These are phyloP conservation scores for Daldinia grandis DNA, from an alignment of 495 filamentous ascomycete genomes.

Conservation along the genomic window DNA sequence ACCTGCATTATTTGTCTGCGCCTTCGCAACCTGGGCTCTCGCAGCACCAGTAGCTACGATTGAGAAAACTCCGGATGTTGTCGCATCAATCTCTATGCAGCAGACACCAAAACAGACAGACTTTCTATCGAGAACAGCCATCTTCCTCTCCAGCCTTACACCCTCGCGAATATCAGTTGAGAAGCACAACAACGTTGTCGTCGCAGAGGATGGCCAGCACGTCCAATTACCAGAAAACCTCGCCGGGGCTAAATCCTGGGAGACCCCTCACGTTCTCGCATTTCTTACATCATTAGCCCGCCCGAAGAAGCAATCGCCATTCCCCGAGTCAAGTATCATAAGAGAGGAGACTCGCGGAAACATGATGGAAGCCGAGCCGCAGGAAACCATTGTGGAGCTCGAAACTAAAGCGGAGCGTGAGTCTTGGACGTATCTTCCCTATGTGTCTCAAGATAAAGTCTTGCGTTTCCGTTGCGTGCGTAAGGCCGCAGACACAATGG, in stretches of 20 bases:
- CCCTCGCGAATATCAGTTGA: conserved; percentile 22
- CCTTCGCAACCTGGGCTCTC: conserved; percentile 27
- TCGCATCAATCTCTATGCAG: conserved; percentile 14
- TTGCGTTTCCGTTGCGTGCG: conserved; percentile 41
- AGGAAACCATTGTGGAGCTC: conserved; percentile 43
- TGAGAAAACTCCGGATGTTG: conserved; percentile 17
- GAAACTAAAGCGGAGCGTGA: conserved; percentile 41
- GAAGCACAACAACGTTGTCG: conserved; percentile 22
- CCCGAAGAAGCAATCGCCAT: conserved; percentile 37
- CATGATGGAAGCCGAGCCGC: conserved; percentile 34
- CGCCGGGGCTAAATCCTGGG: conserved; percentile 33
- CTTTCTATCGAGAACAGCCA: not conserved
- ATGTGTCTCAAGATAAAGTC: conserved; percentile 33
- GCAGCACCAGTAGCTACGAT: conserved; percentile 31
- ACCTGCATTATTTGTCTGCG: conserved; percentile 22
- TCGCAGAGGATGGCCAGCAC: conserved; percentile 31
- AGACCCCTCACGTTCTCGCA: conserved; percentile 36
- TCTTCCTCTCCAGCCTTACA: conserved; percentile 9
- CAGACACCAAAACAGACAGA: conserved; percentile 13
- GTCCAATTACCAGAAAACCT: conserved; percentile 35
- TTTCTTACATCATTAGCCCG: conserved; percentile 34
- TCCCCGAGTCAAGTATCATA: conserved; percentile 45
- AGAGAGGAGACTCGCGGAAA: conserved; percentile 41
- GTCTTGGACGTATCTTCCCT: conserved; percentile 37
- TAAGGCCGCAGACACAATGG: conserved; percentile 49